Evolutionary conservation across 768 basidiomycete genomes (phyloP), one percentile per base, ranked within the genome.

Genomic region (Rhizopogon vinicolor): DNA sequence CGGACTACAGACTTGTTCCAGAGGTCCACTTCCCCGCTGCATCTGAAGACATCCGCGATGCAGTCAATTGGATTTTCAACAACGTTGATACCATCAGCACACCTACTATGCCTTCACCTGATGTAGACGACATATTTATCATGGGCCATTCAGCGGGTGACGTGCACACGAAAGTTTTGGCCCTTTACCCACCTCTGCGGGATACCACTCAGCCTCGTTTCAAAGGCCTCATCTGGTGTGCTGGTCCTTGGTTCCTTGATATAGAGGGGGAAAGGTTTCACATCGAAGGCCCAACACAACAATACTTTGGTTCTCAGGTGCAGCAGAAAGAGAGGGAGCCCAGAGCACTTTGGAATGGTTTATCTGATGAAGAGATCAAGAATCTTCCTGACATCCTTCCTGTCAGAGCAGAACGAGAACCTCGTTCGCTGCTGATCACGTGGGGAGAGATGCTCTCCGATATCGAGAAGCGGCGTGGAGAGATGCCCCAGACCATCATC

Each of bases 1-100:
- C 86, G 0, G 85, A 89, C 69, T 88, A 89, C 60, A 81, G 84
- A 0, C 77, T 89, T 41, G 78, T 78, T 4, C 86, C 86, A 5
- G 63, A 77, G 31, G 77, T 76, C 54, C 72, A 65, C n/a, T 87
- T 78, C 64, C 87, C 87, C 0, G 73, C 71, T 0, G 74, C 78
- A 1, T 77, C 76, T 0, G 75, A 82, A 58, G 86, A 87, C 61
- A 63, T 87, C 7, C 78, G 78, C 12, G 83, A 86, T 57, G 84
- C 86, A 10, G 62, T 85, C 7, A 61, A 73, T 19, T 88, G 85
- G 83, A 68, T 76, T 29, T 79, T 53, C 41, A 72, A 37, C 65
- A 84, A 72, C 14, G 62, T 55, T 6, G 41, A 22, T 0, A 60
- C 61, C 22, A 64, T 70, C 44, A 52, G 45, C 5, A 40, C 58